These are phyloP conservation scores for Fusarium burgessii DNA, from an alignment of 2,329 filamentous ascomycete species.

Conservation along the genomic window DNA sequence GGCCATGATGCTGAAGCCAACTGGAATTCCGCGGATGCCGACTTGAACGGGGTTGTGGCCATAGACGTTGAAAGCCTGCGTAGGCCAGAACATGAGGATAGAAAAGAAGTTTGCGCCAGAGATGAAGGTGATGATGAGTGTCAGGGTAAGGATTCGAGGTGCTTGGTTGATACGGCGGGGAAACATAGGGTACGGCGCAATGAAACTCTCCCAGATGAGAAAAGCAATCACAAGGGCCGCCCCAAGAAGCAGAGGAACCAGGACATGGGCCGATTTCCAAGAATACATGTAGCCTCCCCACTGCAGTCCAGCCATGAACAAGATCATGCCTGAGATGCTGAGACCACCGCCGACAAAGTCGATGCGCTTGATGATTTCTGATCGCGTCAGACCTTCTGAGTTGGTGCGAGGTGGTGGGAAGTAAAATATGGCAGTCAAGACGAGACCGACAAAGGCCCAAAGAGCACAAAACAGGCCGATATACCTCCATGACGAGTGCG, in stretches of 20 bases:
- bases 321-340: not conserved
- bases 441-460: not conserved
- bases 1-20: not conserved
- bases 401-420: not conserved
- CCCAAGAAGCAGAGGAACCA: not conserved
- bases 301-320: constrained; percentile 1
- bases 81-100: not conserved
- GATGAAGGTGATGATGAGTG: not conserved
- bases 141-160: not conserved
- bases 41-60: not conserved
- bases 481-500: not conserved
- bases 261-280: not conserved
- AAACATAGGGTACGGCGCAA: not conserved
- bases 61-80: not conserved
- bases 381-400: rapidly evolving
- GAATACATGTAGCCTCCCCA: not conserved
- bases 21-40: not conserved
- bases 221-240: not conserved
- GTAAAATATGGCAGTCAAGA: not conserved
- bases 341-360: not conserved
- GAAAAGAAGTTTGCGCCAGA: not conserved
- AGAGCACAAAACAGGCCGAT: not conserved
- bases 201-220: not conserved
- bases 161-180: not conserved
- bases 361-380: not conserved